Percentiles rank a stretch among this genome's conserved stretches.
These are phyloP conservation scores for Eimeria sp. DNA, from an alignment of 169 alveolate species.

Conservation along the genomic window DNA sequence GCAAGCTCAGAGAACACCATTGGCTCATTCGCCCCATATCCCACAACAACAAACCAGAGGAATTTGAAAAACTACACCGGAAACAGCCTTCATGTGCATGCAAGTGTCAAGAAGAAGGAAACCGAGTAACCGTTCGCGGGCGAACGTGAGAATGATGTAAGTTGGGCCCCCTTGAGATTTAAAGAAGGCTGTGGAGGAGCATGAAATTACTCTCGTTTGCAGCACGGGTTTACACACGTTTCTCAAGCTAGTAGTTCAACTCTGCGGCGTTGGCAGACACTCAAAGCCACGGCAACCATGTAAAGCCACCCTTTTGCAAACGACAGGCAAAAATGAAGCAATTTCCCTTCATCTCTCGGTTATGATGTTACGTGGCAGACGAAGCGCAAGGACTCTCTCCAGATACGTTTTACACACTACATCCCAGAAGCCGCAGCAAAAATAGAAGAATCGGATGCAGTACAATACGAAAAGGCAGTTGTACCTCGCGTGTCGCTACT, in stretches of 20 bases:
- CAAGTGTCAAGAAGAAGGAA: neutral
- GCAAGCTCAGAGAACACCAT: neutral
- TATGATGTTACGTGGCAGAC: neutral
- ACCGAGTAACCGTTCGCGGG: neutral
- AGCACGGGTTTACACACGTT: neutral
- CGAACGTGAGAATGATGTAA: neutral
- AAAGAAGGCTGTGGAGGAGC: neutral
- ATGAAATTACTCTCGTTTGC: neutral
- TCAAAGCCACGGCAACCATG: neutral
- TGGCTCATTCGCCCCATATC: neutral
- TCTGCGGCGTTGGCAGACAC: too few species aligned
- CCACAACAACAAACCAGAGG: neutral
- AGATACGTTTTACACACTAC: too few species aligned
- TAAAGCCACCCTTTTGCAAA: neutral
- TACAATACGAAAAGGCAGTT: too few species aligned
- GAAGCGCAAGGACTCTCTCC: neutral
- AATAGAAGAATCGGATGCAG: too few species aligned
- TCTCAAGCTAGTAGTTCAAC: neutral
- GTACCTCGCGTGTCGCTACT: too few species aligned
- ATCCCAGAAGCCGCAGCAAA: too few species aligned
- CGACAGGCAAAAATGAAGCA: neutral
- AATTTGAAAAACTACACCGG: neutral
- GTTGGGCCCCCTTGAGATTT: neutral
- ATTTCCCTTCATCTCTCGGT: neutral
- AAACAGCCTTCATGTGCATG: neutral